Base-by-base conservation (phyloP, 2,329 filamentous ascomycete species). In the Trichoderma atroviride region DNA sequence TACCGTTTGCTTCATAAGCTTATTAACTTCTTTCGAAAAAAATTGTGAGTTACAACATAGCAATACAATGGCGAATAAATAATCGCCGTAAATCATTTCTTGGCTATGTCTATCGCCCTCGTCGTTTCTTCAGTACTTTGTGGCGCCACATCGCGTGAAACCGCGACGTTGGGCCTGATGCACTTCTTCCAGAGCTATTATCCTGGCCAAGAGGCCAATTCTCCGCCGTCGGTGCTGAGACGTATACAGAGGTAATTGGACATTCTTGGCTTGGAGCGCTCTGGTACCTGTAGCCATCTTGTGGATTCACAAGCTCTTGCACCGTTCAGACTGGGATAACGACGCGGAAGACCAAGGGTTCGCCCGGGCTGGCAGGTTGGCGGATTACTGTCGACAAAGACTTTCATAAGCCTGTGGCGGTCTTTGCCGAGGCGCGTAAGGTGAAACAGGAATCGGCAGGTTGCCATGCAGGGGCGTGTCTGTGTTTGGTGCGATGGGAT, bases 291-390 rank as follows among this genome's bases (percentile, higher is more conserved):
- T 37, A 60, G 0, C 47, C 27, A 11, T 69, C 66, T 29, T 62
- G 62, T 3, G 50, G 47, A 24, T 43, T 33, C 27, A 47, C 50
- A 33, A 47, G 16, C 9, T 61, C 50, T 7, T 56, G 61, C 2
- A 64, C 24, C 61, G 61, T 22, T 43, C 22, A 13, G 50, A 64
- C n/a, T 64, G 61, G 0, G 47, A 16, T 3, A 43, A 50, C 14
- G 50, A 9, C 16, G 5, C 19, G 24, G 33, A 1, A 35, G 24
- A 10, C 7, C 62, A 53, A 31, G 66, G 50, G n/a, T 10, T 53
- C 5, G 50, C 9, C 2, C 50, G 66, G 2, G 57, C 47, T 16
- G 66, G 66, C 22, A 68, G n/a, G 35, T 62, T 68, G 43, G 57
- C 58, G 1, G 57, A 68, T 13, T 61, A 47, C 16, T 37, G 27